Base-by-base conservation (phyloP, 192 early-diverging fungal species). In the Backusella sp. region DNA sequence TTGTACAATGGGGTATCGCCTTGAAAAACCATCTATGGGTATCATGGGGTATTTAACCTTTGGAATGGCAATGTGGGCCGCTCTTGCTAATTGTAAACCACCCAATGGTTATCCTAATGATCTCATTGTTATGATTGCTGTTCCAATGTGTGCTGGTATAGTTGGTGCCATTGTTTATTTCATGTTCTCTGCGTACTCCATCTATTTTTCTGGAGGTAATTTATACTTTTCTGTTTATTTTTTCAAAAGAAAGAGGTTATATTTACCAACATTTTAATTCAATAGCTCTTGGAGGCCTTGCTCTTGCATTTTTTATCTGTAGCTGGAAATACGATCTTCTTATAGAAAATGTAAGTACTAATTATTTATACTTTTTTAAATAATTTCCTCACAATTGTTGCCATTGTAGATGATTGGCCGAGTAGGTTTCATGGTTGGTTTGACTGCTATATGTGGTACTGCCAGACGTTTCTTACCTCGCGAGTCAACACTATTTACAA, bases 221-320 rank as follows among this genome's bases (percentile, higher is more conserved):
- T 28, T 28, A 0, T 4, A 62, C 9, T 4, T 62, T 26, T 62
- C 21, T 26, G 8, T 62, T 62, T 9, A 28, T 62, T 62, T 62
- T 62, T 26, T 62, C 9, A 49, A 49, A 49, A 19, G 6, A 44
- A 17, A 44, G 37, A 44, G 4, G 14, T 41, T 44, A 49, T n/a
- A 49, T 49, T 28, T 14, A 26, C 4, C n/a, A 26, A 28, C 15
- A n/a, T 49, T n/a, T 49, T 49, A 49, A 49, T 21, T 62, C 14
- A 62, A 62, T 11, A 34, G 77, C 70, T 17, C 32, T 83, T n/a
- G 80, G 76, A 30, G 82, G 80, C 26, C 62, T 83, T 36, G 70
- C 69, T 26, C 35, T 84, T 14, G 72, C 82, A 15, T 34, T 75
- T 9, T 74, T 73, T 30, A 70, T 84, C 9, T 42, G 76, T 12